A percentile compares a stretch with the other conserved stretches of the same genome.
Conservation (phyloP, 768 basidiomycete species). For the Leccinum incarnatum region DNA sequence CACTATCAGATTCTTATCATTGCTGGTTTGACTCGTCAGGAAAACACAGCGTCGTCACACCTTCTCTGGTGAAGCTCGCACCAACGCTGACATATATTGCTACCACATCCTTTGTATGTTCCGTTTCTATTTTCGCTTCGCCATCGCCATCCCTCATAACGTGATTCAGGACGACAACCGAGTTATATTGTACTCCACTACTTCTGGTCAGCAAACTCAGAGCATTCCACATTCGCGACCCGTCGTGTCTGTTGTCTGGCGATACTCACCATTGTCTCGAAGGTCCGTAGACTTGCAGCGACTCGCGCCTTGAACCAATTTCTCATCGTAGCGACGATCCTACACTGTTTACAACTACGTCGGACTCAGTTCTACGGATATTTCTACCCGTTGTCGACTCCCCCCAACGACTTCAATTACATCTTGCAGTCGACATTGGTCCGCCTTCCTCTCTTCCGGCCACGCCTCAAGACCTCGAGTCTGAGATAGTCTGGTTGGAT, state of each 20-base stretch:
- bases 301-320: conserved; percentile 2
- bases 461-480: conserved; percentile 35
- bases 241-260: conserved; percentile 69
- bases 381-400: conserved; percentile 87
- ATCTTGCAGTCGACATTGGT: conserved; percentile 70
- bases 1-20: neutral
- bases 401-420: conserved; percentile 80
- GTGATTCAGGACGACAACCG: conserved; percentile 48
- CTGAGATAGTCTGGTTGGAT: conserved; percentile 69
- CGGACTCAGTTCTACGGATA: conserved; percentile 78
- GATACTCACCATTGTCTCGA: conserved; percentile 64
- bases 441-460: conserved; percentile 51
- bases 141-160: conserved; percentile 6
- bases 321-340: conserved; percentile 57
- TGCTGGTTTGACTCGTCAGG: conserved; percentile 10
- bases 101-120: conserved; percentile 54
- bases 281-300: conserved; percentile 41
- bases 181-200: conserved; percentile 69
- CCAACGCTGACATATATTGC: conserved; percentile 77
- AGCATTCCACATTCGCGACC: conserved; percentile 70
- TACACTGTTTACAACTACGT: conserved; percentile 80
- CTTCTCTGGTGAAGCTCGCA: conserved; percentile 59
- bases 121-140: conserved; percentile 17
- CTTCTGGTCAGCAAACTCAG: conserved; percentile 68
- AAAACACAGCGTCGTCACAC: conserved; percentile 43